Conservation (phyloP, 139 green algal species). For the Chlorella sp. region DNA sequence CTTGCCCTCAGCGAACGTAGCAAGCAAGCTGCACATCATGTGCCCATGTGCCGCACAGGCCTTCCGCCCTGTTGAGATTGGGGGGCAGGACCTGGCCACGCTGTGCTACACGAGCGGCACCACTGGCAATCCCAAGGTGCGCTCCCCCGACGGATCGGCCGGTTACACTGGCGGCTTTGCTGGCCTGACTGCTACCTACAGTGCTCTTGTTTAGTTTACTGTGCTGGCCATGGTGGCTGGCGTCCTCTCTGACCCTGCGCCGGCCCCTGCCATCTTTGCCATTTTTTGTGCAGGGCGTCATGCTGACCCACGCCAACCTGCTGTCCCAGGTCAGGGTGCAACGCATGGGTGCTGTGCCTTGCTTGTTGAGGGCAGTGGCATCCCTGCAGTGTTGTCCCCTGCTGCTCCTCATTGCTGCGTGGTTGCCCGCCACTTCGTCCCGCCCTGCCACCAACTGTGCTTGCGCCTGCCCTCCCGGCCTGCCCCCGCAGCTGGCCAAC, state of each 20-base stretch:
- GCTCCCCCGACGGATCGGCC: too few species aligned
- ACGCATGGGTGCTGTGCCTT: too few species aligned
- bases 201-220: not conserved
- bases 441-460: too few species aligned
- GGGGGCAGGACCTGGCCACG: slow-evolving; percentile 64
- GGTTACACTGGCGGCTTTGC: not conserved
- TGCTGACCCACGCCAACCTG: slow-evolving; percentile 89
- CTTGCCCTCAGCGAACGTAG: too few species aligned
- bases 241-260: too few species aligned
- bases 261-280: too few species aligned
- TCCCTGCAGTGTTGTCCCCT: too few species aligned
- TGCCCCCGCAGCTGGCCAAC: slow-evolving; percentile 80
- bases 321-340: slow-evolving; percentile 78
- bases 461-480: too few species aligned
- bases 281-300: slow-evolving; percentile 81
- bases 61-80: slow-evolving; percentile 15
- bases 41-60: not conserved
- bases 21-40: too few species aligned
- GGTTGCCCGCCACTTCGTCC: too few species aligned
- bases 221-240: not conserved
- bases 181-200: not conserved
- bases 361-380: too few species aligned
- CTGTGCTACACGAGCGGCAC: slow-evolving; percentile 88
- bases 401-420: too few species aligned
- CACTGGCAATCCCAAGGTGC: slow-evolving; percentile 72